Evolutionary conservation across 108 stramenopile genomes (phyloP).

Genomic region (Bacterosira constricta): DNA sequence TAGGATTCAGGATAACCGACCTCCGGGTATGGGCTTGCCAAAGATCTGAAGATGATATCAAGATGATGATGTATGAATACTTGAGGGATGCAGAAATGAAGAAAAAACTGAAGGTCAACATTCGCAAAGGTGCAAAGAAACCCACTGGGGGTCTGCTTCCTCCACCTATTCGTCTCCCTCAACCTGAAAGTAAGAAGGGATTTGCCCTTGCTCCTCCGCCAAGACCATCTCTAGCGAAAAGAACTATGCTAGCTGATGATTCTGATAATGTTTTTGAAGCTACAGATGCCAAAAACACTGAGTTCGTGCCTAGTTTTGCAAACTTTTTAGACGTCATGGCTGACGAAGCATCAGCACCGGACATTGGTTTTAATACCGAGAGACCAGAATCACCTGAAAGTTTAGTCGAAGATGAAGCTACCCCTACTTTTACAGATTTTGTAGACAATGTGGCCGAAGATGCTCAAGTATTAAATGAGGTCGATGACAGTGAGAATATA

Average conservation of each 20-base stretch:
- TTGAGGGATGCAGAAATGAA: slow-evolving; percentile 78
- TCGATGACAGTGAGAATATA: background rate
- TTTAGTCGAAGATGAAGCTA: background rate
- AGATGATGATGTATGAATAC: slow-evolving; percentile 84
- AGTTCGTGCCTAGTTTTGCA: slow-evolving; percentile 22
- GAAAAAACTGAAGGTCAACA: slow-evolving; percentile 84
- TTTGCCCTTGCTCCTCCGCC: slow-evolving; percentile 27
- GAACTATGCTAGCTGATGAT: slow-evolving; percentile 4
- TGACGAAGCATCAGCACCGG: background rate
- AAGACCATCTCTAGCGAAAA: slow-evolving; percentile 16
- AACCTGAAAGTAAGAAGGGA: slow-evolving; percentile 35
- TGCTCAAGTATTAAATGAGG: background rate
- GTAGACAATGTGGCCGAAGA: background rate
- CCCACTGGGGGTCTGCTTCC: slow-evolving; percentile 32
- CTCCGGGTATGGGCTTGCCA: slow-evolving; percentile 84
- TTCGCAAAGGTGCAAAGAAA: slow-evolving; percentile 58
- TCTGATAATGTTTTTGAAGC: background rate
- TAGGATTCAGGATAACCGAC: slow-evolving; percentile 78
- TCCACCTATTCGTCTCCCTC: slow-evolving; percentile 37
- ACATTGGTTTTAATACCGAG: too few species aligned
- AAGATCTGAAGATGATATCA: slow-evolving; percentile 75
- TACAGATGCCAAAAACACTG: background rate
- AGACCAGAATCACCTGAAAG: too few species aligned
- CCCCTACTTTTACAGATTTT: too few species aligned
- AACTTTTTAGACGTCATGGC: background rate